Evolutionary conservation across 2,329 filamentous ascomycete species (phyloP).

Genomic region (Aspergillus vadensis): DNA sequence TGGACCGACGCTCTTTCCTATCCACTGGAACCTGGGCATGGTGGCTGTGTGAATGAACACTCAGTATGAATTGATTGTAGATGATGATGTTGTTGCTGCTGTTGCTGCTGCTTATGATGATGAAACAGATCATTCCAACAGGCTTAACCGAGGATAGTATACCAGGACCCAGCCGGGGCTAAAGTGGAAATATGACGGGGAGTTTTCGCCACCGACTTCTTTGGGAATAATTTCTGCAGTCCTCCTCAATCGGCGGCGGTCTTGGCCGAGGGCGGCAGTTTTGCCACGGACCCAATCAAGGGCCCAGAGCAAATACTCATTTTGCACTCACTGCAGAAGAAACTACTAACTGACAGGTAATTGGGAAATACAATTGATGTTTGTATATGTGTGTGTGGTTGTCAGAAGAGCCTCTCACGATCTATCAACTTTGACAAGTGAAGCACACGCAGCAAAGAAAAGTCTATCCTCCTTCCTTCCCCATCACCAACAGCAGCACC

Average conservation of each 20-base stretch:
- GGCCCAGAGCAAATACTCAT: neutral
- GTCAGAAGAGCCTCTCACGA: too few species aligned
- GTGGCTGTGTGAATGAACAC: neutral
- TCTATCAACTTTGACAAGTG: too few species aligned
- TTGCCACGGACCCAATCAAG: slow-evolving; percentile 1
- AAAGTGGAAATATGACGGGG: neutral
- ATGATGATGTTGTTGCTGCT: neutral
- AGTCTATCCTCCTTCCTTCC: too few species aligned
- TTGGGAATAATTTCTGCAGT: neutral
- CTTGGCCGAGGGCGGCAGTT: neutral
- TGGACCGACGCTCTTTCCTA: neutral
- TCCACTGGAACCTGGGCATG: neutral
- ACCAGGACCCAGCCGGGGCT: neutral
- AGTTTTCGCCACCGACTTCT: neutral
- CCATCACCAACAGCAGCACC: neutral
- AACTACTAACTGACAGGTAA: neutral
- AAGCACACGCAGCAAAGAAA: too few species aligned
- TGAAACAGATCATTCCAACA: too few species aligned
- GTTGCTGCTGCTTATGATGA: too few species aligned
- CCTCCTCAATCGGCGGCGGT: neutral
- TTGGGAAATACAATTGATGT: too few species aligned
- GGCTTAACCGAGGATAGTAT: too few species aligned
- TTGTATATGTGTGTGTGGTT: too few species aligned
- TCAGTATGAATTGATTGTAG: neutral
- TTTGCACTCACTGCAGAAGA: neutral